Evolutionary conservation across 2,329 filamentous ascomycete genomes (phyloP), one percentile per base, ranked within the genome.

Genomic region (Arthrobotrys sphaeroides): DNA sequence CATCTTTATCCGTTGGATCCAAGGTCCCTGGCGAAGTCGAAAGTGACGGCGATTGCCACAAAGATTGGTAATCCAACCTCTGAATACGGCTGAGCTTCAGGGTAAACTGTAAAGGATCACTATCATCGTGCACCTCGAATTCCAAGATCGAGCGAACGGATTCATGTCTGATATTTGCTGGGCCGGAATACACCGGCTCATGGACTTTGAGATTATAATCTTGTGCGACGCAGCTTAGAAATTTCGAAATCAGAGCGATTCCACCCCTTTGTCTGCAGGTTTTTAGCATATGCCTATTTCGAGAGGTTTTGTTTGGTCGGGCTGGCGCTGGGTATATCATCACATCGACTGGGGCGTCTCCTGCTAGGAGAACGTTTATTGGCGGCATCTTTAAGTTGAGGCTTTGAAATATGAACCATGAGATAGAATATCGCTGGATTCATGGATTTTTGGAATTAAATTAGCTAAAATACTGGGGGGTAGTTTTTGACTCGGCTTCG

Each of bases 311-410:
- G 12, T 16, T 38, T 42, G 59, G 49, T 13, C 31, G 47, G 18
- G 51, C 20, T 4, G 69, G 47, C 13, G 51, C 20, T 4, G 69
- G 69, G 40, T 73, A 74, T 36, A 74, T 67, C 3, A 67, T 18
- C 12, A 62, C 38, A 40, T 74, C 69, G n/a, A 74, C 69, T 28
- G 69, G 61, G 31, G 60, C 60, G 20, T 62, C 69, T 10, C 69
- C 69, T 3, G 62, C 43, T n/a, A 74, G 61, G 24, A 62, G 26
- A 22, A 74, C 33, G 10, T 55, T 67, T 36, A 20, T 53, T n/a
- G 36, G 31, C 4, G 61, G 28, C 69, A 74, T 74, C 12, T n/a
- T n/a, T n/a, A n/a, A n/a, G n/a, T n/a, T n/a, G n/a, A 9, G 40
- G 28, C 1, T 18, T 49, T 22, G 3, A 7, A 16, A 2, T 10